Evolutionary conservation across 306 rosid genomes (phyloP), one percentile per base, ranked within the genome.

Genomic region (Quercus ilex): DNA sequence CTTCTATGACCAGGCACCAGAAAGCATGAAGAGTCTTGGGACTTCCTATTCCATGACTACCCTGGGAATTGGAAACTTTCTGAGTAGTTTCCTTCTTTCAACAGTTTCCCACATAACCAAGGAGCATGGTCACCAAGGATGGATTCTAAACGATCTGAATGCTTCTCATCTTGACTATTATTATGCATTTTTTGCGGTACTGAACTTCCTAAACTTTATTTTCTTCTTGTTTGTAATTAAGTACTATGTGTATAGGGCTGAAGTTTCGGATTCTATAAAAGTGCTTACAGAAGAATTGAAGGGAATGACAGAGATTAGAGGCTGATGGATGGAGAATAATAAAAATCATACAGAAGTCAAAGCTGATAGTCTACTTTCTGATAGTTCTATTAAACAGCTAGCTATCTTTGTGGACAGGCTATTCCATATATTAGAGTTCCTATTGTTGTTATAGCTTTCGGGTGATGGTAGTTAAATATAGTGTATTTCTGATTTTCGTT

Each of bases 1-100:
- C 74, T 95, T 95, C 86, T 92, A 95, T 43, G 99, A 95, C 49
- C 99, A 95, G 69, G 94, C 97, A 30, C 99, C 97, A 0, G 97
- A 90, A 74, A 85, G 81, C n/a, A 92, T 92, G 97, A 92, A 92
- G 77, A 92, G 97, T 33, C 90, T 92, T 55, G 97, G 99, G 58
- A 92, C 97, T 60, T 92, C 97, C 0, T 92, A 85, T 58, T 63
- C 89, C 83, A 90, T 84, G 57, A 94, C 97, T 58, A 92, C 92
- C 9, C 77, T 91, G 4, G 99, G 96, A 73, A 76, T 95, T 74
- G 99, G 99, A 46, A 90, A 87, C 76, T 95, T 91, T 76, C 77
- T 95, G 8, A 95, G 92, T 71, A 92, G 96, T 55, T 86, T 95
- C 75, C 87, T 92, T 74, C 92, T 95, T 30, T 88, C 97, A 3